Conservation (phyloP, 805 yeast genomes). For the Candida taoyuanica region DNA sequence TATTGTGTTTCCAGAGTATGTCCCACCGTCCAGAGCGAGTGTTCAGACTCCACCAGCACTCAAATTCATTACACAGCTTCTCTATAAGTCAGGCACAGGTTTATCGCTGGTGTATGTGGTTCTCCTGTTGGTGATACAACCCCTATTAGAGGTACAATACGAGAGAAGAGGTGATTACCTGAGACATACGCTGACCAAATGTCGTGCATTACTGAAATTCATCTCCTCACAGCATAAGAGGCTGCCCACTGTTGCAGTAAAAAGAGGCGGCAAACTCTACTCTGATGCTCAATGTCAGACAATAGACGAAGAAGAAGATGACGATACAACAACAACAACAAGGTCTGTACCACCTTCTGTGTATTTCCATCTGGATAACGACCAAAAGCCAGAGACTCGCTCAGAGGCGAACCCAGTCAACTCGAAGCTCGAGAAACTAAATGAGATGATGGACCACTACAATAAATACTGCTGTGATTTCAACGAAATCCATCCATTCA, state of each 20-base stretch:
- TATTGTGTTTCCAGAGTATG: constrained; percentile 24
- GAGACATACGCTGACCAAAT: constrained; percentile 25
- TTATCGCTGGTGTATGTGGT: constrained; percentile 29
- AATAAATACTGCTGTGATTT: constrained; percentile 18
- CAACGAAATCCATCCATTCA: constrained; percentile 25
- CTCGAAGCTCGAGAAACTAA: constrained; percentile 29
- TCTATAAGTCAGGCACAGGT: constrained; percentile 34
- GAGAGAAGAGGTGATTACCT: constrained; percentile 35
- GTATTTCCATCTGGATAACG: constrained; percentile 14
- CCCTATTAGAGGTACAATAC: constrained; percentile 35
- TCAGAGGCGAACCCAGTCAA: constrained; percentile 12
- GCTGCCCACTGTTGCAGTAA: constrained; percentile 40
- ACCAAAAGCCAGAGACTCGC: not conserved
- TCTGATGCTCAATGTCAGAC: constrained; percentile 33
- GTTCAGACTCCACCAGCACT: constrained; percentile 23
- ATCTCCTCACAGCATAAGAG: constrained; percentile 25
- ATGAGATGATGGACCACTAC: constrained; percentile 28
- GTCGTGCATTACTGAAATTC: constrained; percentile 28
- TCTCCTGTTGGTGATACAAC: constrained; percentile 35
- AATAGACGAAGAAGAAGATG: constrained; percentile 7
- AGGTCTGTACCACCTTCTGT: constrained; percentile 15
- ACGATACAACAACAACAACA: not conserved
- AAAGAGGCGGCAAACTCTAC: constrained; percentile 34
- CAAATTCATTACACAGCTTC: constrained; percentile 23
- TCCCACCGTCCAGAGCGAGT: constrained; percentile 6